Evolutionary conservation across 495 filamentous ascomycete genomes (phyloP).

Genomic region (Penicillium samsonianum): DNA sequence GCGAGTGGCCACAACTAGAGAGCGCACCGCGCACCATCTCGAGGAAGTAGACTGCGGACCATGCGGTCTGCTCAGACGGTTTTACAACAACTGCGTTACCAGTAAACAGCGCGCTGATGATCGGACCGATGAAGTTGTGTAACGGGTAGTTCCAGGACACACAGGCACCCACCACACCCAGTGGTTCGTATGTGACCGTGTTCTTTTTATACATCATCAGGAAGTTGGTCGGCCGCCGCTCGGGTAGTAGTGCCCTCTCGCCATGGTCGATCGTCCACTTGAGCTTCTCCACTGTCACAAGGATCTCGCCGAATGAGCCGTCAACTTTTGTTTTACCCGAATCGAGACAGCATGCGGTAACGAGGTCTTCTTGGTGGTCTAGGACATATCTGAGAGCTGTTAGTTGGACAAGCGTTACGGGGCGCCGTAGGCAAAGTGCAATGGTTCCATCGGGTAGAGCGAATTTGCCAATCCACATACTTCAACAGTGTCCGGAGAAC

Average conservation of each 20-base stretch:
- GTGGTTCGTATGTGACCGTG: constrained; percentile 84
- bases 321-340: constrained; percentile 98
- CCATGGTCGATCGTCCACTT: constrained; percentile 93
- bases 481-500: constrained; percentile 82
- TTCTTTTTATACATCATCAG: constrained; percentile 97
- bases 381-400: constrained; percentile 61
- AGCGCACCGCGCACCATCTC: constrained; percentile 77
- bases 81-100: constrained; percentile 93
- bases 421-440: neutral
- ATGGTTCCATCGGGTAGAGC: neutral
- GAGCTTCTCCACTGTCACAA: constrained; percentile 91
- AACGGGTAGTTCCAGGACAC: constrained; percentile 98
- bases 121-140: constrained; percentile 90
- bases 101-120: constrained; percentile 89
- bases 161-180: constrained; percentile 88
- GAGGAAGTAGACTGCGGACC: constrained; percentile 80
- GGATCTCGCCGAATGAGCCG: constrained; percentile 87
- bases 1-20: constrained; percentile 77
- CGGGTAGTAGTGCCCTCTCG: constrained; percentile 74
- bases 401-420: neutral
- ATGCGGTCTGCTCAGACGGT: constrained; percentile 88
- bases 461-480: constrained; percentile 38
- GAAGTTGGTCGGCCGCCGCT: constrained; percentile 75
- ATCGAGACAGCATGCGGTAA: constrained; percentile 83
- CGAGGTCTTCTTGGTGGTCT: constrained; percentile 87